phyloP scores from a whole-genome alignment of 2,329 filamentous ascomycete genomes.

The Trichoderma sp. region DNA sequence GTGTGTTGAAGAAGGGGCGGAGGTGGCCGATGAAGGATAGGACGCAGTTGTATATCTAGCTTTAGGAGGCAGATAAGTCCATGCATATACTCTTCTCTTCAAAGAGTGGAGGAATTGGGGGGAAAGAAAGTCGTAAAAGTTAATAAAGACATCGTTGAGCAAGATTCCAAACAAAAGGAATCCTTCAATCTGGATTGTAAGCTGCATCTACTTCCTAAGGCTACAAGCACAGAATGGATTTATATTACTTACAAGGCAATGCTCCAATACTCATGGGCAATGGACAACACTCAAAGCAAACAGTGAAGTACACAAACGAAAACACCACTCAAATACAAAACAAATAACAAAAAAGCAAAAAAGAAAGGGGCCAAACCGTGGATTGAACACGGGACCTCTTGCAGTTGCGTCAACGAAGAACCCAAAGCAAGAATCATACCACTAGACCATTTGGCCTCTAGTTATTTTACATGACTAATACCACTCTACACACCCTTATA shows the following conservation, averaged over 20 bases:
- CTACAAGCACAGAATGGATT: no score
- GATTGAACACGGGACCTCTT: constrained; percentile 23
- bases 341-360: neutral
- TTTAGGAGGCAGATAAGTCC: neutral
- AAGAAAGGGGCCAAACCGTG: constrained; percentile 20
- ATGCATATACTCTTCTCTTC: neutral
- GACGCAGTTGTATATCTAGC: neutral
- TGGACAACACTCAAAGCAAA: no score
- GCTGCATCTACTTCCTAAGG: neutral
- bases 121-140: no score
- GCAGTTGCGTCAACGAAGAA: constrained; percentile 11
- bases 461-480: constrained; percentile 1
- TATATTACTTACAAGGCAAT: no score
- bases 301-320: neutral
- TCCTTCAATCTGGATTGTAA: no score
- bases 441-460: constrained; percentile 22
- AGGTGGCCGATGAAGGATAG: neutral
- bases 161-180: no score
- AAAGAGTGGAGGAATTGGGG: no score
- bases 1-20: neutral
- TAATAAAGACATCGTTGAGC: no score
- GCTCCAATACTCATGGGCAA: no score
- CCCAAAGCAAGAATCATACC: constrained; percentile 23
- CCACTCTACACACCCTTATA: neutral
- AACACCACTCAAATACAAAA: neutral